Conservation (phyloP, 2,329 filamentous ascomycete species). For the Plectosphaerella plurivora region DNA sequence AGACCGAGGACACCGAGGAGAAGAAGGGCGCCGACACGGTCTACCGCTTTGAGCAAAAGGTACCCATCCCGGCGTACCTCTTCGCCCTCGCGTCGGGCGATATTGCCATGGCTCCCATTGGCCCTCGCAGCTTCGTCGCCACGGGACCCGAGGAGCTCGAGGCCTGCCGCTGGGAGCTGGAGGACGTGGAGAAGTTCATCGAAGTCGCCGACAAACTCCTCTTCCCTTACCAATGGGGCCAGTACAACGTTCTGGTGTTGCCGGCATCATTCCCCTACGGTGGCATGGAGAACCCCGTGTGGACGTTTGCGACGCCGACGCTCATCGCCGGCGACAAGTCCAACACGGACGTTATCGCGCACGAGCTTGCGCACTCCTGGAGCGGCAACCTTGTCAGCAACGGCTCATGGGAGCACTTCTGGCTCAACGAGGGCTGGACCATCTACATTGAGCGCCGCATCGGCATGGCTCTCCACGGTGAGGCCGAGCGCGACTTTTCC, state of each 20-base stretch:
- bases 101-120: conserved; percentile 79
- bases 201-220: conserved; percentile 76
- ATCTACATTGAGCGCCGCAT: conserved; percentile 89
- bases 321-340: conserved; percentile 87
- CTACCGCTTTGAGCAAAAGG: conserved; percentile 83
- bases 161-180: conserved; percentile 83
- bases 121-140: conserved; percentile 77
- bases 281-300: conserved; percentile 89
- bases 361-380: conserved; percentile 39
- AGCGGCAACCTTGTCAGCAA: conserved; percentile 10
- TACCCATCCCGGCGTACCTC: conserved; percentile 90
- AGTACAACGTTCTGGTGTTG: conserved; percentile 89
- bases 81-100: conserved; percentile 90
- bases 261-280: conserved; percentile 89
- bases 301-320: conserved; percentile 91
- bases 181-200: conserved; percentile 89
- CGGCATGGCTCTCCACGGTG: conserved; percentile 71
- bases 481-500: conserved; percentile 85
- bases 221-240: conserved; percentile 88
- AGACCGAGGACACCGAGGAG: conserved; percentile 43
- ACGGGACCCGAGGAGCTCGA: conserved; percentile 84
- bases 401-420: conserved; percentile 25
- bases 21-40: conserved; percentile 55
- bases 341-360: conserved; percentile 94
- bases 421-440: conserved; percentile 83